These are phyloP conservation scores for Melastoma malabathricum DNA, from an alignment of 345 rosid species.

Conservation along the genomic window DNA sequence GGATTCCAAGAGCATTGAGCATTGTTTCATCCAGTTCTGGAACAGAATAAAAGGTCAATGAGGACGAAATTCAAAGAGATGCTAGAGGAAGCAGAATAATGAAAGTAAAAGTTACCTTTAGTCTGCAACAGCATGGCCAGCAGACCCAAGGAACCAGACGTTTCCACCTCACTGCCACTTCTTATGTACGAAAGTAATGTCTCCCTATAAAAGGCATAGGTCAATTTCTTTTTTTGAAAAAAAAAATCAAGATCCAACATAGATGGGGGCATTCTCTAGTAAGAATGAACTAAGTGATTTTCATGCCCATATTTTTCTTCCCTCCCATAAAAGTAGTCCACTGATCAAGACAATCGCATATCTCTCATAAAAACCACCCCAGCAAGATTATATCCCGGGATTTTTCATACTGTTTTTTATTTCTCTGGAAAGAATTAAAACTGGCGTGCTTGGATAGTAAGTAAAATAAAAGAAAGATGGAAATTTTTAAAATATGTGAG, in stretches of 20 bases:
- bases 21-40: slow-evolving; percentile 87
- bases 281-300: neutral
- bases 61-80: slow-evolving; percentile 13
- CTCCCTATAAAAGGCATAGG: slow-evolving; percentile 41
- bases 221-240: neutral
- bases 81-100: slow-evolving; percentile 5
- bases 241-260: neutral
- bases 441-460: too few species aligned
- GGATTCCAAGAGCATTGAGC: slow-evolving; percentile 97
- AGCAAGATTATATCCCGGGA: too few species aligned
- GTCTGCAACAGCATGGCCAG: slow-evolving; percentile 89
- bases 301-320: too few species aligned
- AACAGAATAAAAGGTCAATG: slow-evolving; percentile 8
- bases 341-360: too few species aligned
- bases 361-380: too few species aligned
- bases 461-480: too few species aligned
- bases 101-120: slow-evolving; percentile 40
- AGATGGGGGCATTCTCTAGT: too few species aligned
- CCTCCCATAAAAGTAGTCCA: too few species aligned
- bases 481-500: too few species aligned
- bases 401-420: too few species aligned
- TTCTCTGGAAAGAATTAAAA: too few species aligned
- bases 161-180: slow-evolving; percentile 61
- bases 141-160: slow-evolving; percentile 69
- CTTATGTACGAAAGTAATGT: slow-evolving; percentile 53